Evolutionary conservation across 169 alveolate species (phyloP), one percentile per base, ranked within the genome.

Genomic region (Plasmodium knowlesi): DNA sequence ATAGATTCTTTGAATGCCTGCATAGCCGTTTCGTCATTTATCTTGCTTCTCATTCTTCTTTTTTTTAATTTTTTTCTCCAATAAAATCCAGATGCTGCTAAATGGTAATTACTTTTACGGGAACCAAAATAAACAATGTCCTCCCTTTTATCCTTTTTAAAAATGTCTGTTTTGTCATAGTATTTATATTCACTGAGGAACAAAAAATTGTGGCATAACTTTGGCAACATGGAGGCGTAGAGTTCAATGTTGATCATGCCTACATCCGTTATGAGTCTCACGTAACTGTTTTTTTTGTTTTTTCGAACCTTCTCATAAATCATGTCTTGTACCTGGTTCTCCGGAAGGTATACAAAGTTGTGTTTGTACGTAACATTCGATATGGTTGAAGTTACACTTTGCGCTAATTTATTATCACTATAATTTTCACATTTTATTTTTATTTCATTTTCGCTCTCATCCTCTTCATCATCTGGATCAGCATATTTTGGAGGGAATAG

Each of bases 371-470:
- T 89, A 43, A 67, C 71, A 50, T 89, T 70, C 82, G 83, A 89
- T 61, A 89, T 81, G 82, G 94, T 89, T 28, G 94, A 89, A 6
- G 94, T 89, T 57, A 89, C 90, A 79, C 94, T 79, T 80, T 89
- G 94, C 22, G 91, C 94, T 73, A 89, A 73, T 78, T 54, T 81
- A 80, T 81, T 89, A 50, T 89, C 90, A 61, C 94, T 89, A 79
- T 89, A 89, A 89, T 89, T 89, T 89, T 57, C 85, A 81, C 94
- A 89, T 80, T 89, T 89, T 89, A 89, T 89, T 89, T 89, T 89
- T 61, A 89, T 61, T 89, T 89, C 94, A 80, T 89, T 89, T 81
- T 89, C 94, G 83, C 94, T 89, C 37, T 73, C 70, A 16, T 71
- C 83, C 22, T 83, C 92, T 25, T 30, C 30, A 30, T 67, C 92